Evolutionary conservation across 2,329 filamentous ascomycete species (phyloP).

Genomic region (Microcyclosporella mali): DNA sequence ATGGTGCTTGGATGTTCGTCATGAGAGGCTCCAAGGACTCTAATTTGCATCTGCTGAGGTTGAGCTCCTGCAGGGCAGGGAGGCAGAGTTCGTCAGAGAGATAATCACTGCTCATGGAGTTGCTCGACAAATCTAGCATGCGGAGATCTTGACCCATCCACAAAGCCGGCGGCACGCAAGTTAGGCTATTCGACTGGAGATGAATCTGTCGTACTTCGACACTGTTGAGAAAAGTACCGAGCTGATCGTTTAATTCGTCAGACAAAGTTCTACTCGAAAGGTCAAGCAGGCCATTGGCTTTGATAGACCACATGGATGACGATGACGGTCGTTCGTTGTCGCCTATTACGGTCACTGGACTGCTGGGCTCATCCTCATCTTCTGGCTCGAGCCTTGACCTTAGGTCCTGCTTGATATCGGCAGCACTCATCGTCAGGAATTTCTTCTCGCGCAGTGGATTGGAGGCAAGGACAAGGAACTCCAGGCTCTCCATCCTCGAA

Average conservation of each 20-base stretch:
- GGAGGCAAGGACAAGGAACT: constrained; percentile 70
- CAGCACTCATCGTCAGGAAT: constrained; percentile 70
- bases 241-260: constrained; percentile 34
- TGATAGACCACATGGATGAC: constrained; percentile 23
- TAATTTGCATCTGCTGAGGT: constrained; percentile 67
- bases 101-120: constrained; percentile 53
- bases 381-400: constrained; percentile 59
- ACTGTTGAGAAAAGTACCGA: constrained; percentile 40
- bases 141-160: constrained; percentile 63
- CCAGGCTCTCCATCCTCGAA: constrained; percentile 69
- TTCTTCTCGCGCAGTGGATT: constrained; percentile 88
- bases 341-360: constrained; percentile 22
- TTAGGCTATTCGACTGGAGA: constrained; percentile 72
- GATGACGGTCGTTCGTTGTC: constrained; percentile 6
- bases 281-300: constrained; percentile 35
- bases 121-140: constrained; percentile 39
- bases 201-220: constrained; percentile 53
- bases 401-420: constrained; percentile 72
- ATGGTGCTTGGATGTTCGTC: constrained; percentile 63
- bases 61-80: constrained; percentile 69
- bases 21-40: constrained; percentile 62
- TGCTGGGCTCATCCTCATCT: constrained; percentile 15
- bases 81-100: constrained; percentile 55
- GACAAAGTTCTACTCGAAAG: constrained; percentile 34
- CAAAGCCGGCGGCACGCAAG: constrained; percentile 61